phyloP scores from a whole-genome alignment of 345 rosid species.

The Eucalyptus guilfoylei region DNA sequence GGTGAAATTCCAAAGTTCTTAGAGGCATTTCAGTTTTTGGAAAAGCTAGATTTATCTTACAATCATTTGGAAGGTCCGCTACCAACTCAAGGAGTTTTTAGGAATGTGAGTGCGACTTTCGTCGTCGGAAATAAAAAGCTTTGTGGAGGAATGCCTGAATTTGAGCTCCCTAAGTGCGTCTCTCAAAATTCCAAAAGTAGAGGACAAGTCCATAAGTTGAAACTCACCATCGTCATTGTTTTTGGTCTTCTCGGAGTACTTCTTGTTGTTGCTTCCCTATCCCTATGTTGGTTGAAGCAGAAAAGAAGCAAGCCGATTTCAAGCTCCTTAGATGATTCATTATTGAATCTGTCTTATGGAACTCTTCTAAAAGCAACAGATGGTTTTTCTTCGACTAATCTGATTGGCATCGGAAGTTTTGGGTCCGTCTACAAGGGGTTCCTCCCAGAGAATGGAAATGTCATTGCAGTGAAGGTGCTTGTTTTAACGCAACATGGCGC shows the following conservation, averaged over 20 bases:
- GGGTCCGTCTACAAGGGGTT: not conserved
- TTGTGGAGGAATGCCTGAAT: not conserved
- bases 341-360: not conserved
- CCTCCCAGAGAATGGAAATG: not conserved
- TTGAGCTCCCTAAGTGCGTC: not conserved
- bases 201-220: not conserved
- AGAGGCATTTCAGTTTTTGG: not conserved
- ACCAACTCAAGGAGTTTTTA: not conserved
- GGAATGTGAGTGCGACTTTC: not conserved
- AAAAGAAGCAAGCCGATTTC: fast-evolving
- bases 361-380: not conserved
- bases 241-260: not conserved
- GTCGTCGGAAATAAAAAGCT: not conserved
- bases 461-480: not conserved
- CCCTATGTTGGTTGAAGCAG: not conserved
- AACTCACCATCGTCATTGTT: not conserved
- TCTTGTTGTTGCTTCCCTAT: not conserved
- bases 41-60: not conserved
- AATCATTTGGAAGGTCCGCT: not conserved
- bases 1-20: not conserved
- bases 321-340: not conserved
- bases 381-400: not conserved
- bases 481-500: not conserved
- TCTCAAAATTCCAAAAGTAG: not conserved
- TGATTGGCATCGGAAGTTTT: not conserved